Base-by-base conservation (phyloP, 1,139 yeast genomes). In the Diutina mesorugosa region DNA sequence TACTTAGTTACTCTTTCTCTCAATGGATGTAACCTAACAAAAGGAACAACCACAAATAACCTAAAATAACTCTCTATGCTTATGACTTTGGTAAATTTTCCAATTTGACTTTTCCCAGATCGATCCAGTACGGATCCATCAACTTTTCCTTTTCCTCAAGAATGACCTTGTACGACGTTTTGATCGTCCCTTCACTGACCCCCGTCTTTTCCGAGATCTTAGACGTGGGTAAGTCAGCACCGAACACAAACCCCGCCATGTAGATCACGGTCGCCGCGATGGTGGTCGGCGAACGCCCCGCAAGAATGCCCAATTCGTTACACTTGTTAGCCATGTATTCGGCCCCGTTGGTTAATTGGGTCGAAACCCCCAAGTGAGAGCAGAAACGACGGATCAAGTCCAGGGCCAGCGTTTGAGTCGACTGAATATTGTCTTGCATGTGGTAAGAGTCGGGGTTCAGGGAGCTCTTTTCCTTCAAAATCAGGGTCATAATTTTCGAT, bases 211-310 rank as follows among this genome's bases (percentile, higher is more conserved):
- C 97, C 8, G 96, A 89, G 58, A 93, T 91, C 66, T 83, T 87
- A 2, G 87, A 74, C 1, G 97, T 95, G 8, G 88, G 75, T 56
- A 76, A 66, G 56, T 83, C 85, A 5, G 79, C 84, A 47, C 89
- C 89, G 69, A 91, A 91, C 29, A 93, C 74, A 16, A 88, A 74
- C 6, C 95, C 87, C 4, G 97, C 90, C 88, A 93, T 86, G 71
- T 91, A 93, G 56, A 93, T 93, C 3, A 95, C 96, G 0, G 98
- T 95, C 7, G 98, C 98, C 0, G 99, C 98, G 65, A 93, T 90
- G 47, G 99, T 93, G 56, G 93, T 91, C 41, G 99, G 99, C 1
- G 97, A 90, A 63, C 97, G 82, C 64, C 99, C 99, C 8, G 97
- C 98, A 66, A 93, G 78, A 35, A 95, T 95, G 57, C 97, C 97